Evolutionary conservation across 495 filamentous ascomycete genomes (phyloP), one percentile per base, ranked within the genome.

Genomic region (Tuber borchii): DNA sequence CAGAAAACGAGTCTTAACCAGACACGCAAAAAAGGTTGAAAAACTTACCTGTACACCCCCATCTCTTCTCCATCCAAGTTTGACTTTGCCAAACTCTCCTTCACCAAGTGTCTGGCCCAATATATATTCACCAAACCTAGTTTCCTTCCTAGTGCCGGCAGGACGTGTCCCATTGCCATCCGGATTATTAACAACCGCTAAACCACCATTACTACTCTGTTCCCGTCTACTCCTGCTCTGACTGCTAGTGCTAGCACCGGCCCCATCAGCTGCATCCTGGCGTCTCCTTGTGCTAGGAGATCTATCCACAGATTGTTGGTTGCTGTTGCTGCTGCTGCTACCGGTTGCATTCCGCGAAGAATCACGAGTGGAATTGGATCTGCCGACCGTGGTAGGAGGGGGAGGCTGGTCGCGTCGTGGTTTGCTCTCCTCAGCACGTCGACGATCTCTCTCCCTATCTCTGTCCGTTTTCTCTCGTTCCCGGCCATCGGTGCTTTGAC

Each of bases 61-160:
- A 84, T 97, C 94, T 83, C 91, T 90, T 85, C 97, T 98, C 95
- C 96, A 99, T n/a, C 95, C 95, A 80, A 99, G 88, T 84, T 97
- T 98, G 80, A 99, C 95, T 83, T 99, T 99, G 72, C 95, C 95
- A 83, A 99, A 99, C 82, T 99, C 95, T 45, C 95, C 95, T 86
- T 98, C 95, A 71, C 95, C 95, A 42, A 99, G 90, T n/a, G 95
- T 97, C 80, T 97, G 93, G 7, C 95, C 95, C 14, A 99, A 87
- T 74, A 95, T 93, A 82, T 97, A 99, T 40, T 97, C 93, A 51
- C 95, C 96, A 83, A 98, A 98, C 20, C 90, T 92, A 34, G 90
- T 93, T 76, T 93, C 93, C 85, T 96, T 98, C 72, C 82, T 73
- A n/a, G 70, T 75, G 16, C 48, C 72, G 19, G 74, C 72, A 9